A percentile compares a stretch with the other conserved stretches of the same genome.
phyloP scores from a whole-genome alignment of 306 rosid genomes.

The Medicago truncatula region DNA sequence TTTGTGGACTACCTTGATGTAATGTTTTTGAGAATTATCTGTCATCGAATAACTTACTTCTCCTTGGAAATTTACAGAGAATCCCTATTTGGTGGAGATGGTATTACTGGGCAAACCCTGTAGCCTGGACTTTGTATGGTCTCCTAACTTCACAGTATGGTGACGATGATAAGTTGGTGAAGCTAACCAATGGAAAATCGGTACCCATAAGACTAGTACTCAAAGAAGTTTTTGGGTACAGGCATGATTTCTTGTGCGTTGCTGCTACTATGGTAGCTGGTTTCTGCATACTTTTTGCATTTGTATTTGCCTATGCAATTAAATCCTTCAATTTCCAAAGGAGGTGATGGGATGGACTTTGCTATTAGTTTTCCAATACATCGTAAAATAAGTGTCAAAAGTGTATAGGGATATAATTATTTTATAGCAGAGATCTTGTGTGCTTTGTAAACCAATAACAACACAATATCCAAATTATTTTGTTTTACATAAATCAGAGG shows the following conservation, averaged over 20 bases:
- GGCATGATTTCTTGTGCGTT: slow-evolving; percentile 76
- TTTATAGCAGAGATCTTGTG: slow-evolving; percentile 44
- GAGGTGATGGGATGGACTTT: slow-evolving; percentile 59
- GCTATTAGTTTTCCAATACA: slow-evolving; percentile 40
- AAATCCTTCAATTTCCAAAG: slow-evolving; percentile 99
- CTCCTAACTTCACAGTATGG: slow-evolving; percentile 91
- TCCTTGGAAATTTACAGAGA: slow-evolving; percentile 63
- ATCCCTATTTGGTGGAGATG: slow-evolving; percentile 99
- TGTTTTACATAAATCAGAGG: slow-evolving; percentile 24
- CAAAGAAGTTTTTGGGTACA: slow-evolving; percentile 70
- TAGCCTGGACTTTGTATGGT: slow-evolving; percentile 96
- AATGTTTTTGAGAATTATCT: not conserved
- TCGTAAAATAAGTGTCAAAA: slow-evolving; percentile 40
- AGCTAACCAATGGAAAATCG: slow-evolving; percentile 67
- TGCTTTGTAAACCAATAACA: slow-evolving; percentile 51
- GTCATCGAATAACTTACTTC: slow-evolving; percentile 1
- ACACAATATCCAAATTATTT: slow-evolving; percentile 25
- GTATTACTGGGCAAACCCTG: slow-evolving; percentile 99
- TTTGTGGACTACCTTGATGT: no score
- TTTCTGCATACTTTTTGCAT: slow-evolving; percentile 83
- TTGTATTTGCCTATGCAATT: slow-evolving; percentile 86
- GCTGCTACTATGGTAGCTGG: slow-evolving; percentile 83
- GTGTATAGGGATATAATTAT: slow-evolving; percentile 58
- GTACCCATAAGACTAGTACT: slow-evolving; percentile 59
- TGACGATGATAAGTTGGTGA: slow-evolving; percentile 57